Evolutionary conservation across 441 rosid genomes (phyloP), one percentile per base, ranked within the genome.

Genomic region (Pelargonium myrrhifolium): DNA sequence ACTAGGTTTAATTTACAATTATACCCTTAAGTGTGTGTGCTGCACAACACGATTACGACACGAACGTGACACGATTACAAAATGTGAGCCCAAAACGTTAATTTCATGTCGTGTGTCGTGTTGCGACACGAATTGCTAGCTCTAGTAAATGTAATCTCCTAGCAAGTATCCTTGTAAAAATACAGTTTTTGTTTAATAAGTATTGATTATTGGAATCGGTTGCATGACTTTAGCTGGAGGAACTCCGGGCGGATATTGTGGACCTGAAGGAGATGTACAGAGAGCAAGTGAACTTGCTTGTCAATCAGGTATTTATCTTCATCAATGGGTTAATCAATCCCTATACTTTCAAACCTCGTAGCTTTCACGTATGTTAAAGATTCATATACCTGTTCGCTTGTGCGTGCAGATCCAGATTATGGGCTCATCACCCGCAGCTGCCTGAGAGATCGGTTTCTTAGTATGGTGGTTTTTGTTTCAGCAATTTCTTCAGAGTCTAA

Each of bases 201-300:
- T 72, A 35, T 71, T 66, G 68, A 80, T 42, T 5, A 37, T 65
- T 26, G 69, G 66, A 58, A 71, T 10, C 53, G 67, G 6, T 66
- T 77, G 74, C 70, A 6, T 51, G 9, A 80, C 68, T 80, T 17
- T 76, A 94, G 98, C 77, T 95, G 95, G 99, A 95, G 85, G 99
- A 95, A 80, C 97, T 95, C 59, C 89, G 97, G 6, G 92, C 89
- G 5, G 99, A 94, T 81, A 88, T 94, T 65, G 84, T 84, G 39
- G 99, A 95, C 84, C 79, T 94, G 88, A 94, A 94, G 83, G 99
- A 95, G 79, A 95, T 95, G 98, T 92, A 95, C 79, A 90, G 93
- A 84, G 99, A 95, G 86, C 99, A 94, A 88, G 98, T 92, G 65
- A 89, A 87, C 87, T 71, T 94, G 81, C 96, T 94, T 66, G 99